phyloP scores from a whole-genome alignment of 257 asterid species.

The Euphrasia confusa region DNA sequence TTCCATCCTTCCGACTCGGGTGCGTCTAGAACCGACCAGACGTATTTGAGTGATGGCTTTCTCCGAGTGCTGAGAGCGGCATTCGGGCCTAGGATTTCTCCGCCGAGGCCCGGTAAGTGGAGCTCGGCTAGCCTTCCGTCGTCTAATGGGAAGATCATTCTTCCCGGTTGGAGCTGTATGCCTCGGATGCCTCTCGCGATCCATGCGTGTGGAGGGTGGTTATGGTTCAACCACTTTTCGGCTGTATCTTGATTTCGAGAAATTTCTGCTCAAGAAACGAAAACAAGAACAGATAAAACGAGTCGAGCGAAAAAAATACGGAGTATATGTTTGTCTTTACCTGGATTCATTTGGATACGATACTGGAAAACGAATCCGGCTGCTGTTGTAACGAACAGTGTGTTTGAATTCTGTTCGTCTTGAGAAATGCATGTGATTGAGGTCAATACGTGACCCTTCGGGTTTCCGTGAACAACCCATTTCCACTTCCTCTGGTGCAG shows the following conservation, averaged over 20 bases:
- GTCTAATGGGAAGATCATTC: slow-evolving; percentile 60
- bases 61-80: slow-evolving; percentile 38
- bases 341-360: slow-evolving; percentile 42
- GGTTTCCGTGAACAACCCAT: slow-evolving; percentile 77
- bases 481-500: slow-evolving; percentile 74
- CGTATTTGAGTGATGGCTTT: slow-evolving; percentile 48
- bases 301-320: background rate
- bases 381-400: slow-evolving; percentile 56
- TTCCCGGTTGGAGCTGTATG: slow-evolving; percentile 55
- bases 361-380: slow-evolving; percentile 67
- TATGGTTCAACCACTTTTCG: slow-evolving; percentile 62
- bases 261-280: slow-evolving; percentile 34
- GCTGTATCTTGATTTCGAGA: slow-evolving; percentile 33
- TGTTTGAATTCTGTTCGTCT: slow-evolving; percentile 29
- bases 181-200: slow-evolving; percentile 57
- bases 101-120: slow-evolving; percentile 63
- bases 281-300: background rate
- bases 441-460: slow-evolving; percentile 50
- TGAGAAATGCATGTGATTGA: slow-evolving; percentile 61
- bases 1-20: slow-evolving; percentile 97
- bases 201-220: slow-evolving; percentile 71
- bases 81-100: slow-evolving; percentile 55
- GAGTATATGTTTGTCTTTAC: slow-evolving; percentile 22
- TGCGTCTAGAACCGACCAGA: slow-evolving; percentile 77
- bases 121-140: slow-evolving; percentile 89